phyloP scores from a whole-genome alignment of 495 filamentous ascomycete species.

The Staphylotrichum longicolle region DNA sequence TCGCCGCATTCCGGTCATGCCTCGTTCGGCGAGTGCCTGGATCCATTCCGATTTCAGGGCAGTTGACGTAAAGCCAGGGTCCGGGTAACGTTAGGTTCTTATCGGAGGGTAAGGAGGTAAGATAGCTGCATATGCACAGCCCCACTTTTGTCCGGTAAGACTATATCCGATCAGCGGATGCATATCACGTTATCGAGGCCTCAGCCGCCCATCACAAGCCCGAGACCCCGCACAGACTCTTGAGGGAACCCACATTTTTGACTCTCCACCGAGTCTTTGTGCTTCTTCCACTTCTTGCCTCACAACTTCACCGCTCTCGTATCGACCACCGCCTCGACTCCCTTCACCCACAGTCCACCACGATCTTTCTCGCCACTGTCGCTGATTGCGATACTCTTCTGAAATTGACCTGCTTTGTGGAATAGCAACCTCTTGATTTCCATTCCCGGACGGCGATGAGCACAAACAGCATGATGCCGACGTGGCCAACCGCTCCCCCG shows the following conservation, averaged over 20 bases:
- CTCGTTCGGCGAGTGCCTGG: no score
- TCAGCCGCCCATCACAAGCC: neutral
- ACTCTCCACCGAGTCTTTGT: conserved; percentile 7
- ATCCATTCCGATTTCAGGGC: neutral
- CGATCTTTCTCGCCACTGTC: neutral
- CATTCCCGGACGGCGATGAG: conserved; percentile 3
- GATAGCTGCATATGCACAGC: no score
- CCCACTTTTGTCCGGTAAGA: no score
- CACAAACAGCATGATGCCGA: conserved; percentile 32
- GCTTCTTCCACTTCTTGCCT: neutral
- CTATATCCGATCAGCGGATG: neutral
- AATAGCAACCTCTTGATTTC: neutral
- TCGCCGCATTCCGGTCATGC: no score
- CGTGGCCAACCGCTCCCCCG: conserved; percentile 31
- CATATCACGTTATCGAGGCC: neutral
- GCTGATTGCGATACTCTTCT: neutral
- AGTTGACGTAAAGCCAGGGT: conserved; percentile 8
- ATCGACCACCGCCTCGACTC: neutral
- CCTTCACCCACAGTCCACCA: neutral
- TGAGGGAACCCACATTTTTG: neutral
- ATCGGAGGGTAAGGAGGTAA: no score
- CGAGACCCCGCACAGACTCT: conserved; percentile 13
- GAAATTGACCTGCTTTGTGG: neutral
- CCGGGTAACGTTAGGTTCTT: no score
- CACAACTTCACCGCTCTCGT: conserved; percentile 8